A percentile compares a stretch with the other conserved stretches of the same genome.
Evolutionary conservation across 2,329 filamentous ascomycete genomes (phyloP).

Genomic region (Chrysosporium keratinophilum): DNA sequence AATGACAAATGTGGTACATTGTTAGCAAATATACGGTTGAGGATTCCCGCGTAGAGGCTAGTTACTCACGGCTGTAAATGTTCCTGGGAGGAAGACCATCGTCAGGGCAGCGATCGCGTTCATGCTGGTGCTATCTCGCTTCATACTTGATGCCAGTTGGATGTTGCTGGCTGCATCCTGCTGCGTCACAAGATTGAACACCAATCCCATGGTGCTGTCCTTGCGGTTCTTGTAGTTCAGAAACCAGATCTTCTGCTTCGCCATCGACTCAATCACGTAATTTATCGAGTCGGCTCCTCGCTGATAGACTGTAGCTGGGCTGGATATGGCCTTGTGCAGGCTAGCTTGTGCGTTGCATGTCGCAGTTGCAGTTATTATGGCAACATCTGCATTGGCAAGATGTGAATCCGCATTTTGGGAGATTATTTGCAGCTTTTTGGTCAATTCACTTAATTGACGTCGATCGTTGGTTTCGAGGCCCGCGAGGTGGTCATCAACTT

Average conservation of each 20-base stretch:
- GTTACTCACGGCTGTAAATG: too few relatives aligned
- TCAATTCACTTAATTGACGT: background rate
- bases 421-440: background rate
- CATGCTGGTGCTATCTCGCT: background rate
- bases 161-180: background rate
- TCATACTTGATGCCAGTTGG: background rate
- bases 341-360: background rate
- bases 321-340: background rate
- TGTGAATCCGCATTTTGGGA: background rate
- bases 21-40: too few relatives aligned
- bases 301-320: background rate
- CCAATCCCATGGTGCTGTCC: background rate
- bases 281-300: background rate
- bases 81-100: background rate
- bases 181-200: background rate
- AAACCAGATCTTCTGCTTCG: background rate
- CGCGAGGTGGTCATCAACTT: background rate
- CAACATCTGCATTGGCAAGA: background rate
- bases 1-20: too few relatives aligned
- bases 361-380: background rate
- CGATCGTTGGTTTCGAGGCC: background rate
- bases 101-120: background rate
- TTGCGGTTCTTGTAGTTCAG: background rate
- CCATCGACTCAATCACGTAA: background rate
- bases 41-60: too few relatives aligned